A percentile compares a stretch with the other conserved stretches of the same genome.
Conservation (phyloP, 495 filamentous ascomycete genomes). For the Podospora pseudopauciseta region DNA sequence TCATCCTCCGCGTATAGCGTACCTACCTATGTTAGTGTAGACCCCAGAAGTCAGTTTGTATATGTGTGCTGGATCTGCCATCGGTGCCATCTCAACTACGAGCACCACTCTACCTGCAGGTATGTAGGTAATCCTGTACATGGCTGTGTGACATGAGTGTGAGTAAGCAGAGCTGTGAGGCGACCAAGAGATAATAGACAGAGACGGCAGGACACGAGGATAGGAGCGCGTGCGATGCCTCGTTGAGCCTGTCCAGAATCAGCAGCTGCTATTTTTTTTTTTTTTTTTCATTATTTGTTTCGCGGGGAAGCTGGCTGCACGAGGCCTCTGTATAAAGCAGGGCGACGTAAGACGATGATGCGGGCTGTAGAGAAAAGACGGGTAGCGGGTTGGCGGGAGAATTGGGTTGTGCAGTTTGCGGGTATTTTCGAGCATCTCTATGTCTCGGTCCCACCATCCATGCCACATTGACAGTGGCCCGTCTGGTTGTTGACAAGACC, state of each 20-base stretch:
- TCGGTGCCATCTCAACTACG: neutral
- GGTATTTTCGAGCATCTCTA: slow-evolving; percentile 7
- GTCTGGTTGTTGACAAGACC: neutral
- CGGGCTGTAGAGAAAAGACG: neutral
- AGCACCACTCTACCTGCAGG: neutral
- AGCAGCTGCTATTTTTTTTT: neutral
- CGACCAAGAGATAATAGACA: neutral
- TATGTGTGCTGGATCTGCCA: neutral
- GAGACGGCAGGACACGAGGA: neutral
- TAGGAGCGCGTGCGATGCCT: neutral
- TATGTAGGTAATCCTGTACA: neutral
- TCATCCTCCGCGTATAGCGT: neutral
- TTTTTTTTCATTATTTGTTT: neutral
- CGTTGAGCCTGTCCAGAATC: neutral
- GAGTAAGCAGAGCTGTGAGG: neutral
- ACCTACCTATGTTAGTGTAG: neutral
- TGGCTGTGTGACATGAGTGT: slow-evolving; percentile 3
- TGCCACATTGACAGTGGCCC: neutral
- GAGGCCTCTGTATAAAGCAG: slow-evolving; percentile 8
- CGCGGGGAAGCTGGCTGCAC: slow-evolving; percentile 9
- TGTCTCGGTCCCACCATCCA: slow-evolving; percentile 6
- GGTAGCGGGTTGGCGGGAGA: slow-evolving; percentile 9
- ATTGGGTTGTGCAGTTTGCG: slow-evolving; percentile 11
- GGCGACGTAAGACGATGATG: slow-evolving; percentile 6
- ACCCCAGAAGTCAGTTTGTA: neutral